Evolutionary conservation across 257 asterid genomes (phyloP), one percentile per base, ranked within the genome.

Genomic region (Phtheirospermum japonicum): DNA sequence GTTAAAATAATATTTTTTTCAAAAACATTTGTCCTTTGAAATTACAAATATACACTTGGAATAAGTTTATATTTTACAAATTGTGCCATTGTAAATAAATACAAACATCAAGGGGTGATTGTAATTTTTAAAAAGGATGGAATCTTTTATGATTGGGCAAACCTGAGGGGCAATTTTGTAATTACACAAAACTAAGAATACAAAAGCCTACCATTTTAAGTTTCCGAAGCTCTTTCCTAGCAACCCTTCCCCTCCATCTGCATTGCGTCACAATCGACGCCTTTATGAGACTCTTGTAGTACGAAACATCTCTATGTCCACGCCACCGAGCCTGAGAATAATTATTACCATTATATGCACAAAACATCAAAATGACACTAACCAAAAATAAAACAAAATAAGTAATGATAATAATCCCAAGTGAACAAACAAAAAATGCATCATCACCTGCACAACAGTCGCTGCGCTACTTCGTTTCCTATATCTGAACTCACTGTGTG

Each of bases 241-340:
- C 95, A 66, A 70, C 71, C 74, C 72, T 74, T 63, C 95, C 95
- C 72, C 95, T 90, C 97, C 97, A 90, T 79, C 95, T 85, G 75
- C 95, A 81, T 72, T 90, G 97, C 32, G 92, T 82, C 57, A 77
- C 65, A 67, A 85, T 70, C 23, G 97, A 65, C 71, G 95, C 95
- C 77, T 75, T 76, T 68, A 75, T 75, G 72, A 87, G 95, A 66
- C 74, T 85, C 88, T 73, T 83, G 76, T 81, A 79, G 84, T 87
- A 87, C 63, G 90, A 77, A 68, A 52, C 70, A 68, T 69, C 92
- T 76, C 85, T 83, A 71, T 85, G 86, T 72, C 97, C 75, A 28
- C 85, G 97, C 90, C 89, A 85, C 68, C 79, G 79, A 26, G 97
- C 86, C 99, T 89, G 88, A 74, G 72, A 79, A 75, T 14, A 23